Base-by-base conservation (phyloP, 2,329 filamentous ascomycete genomes). In the Pseudohalonectria lignicola region DNA sequence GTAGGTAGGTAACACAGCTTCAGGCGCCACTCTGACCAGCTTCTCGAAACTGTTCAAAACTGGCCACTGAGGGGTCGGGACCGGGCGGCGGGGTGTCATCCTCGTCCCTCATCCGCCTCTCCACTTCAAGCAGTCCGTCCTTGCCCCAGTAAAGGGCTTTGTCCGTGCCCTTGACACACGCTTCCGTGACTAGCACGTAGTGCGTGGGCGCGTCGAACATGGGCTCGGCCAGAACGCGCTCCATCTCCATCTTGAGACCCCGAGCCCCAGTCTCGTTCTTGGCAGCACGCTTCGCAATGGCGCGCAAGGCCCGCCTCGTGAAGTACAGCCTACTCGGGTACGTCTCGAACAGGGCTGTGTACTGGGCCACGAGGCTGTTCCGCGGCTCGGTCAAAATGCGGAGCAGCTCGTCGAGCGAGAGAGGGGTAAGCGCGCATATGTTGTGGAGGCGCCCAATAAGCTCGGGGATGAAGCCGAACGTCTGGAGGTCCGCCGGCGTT, bases 391-490 rank as follows among this genome's bases (percentile, higher is more conserved):
- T 95, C 29, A 98, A 70, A 44, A 98, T 92, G 37, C 88, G 79
- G 37, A 90, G 77, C 11, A 98, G 76, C 42, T 80, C 74, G 18
- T 67, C 54, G 12, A 70, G 63, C 2, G 74, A 75, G 1, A 98
- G 69, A 0, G 86, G 79, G 12, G 85, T 81, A 0, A 98, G 73
- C 0, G 92, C 85, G 43, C 86, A 87, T 35, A 87, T 82, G 41
- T 94, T 86, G 37, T 94, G 90, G 34, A 98, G 78, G 15, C 92
- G 83, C n/a, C 92, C 92, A 38, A 96, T 82, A n/a, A 95, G 69
- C 60, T 95, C 88, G 1, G 88, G 88, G 39, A 95, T 95, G 53
- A 95, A 86, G 12, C 88, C 90, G 52, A 87, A 95, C 31, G 71
- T 74, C 57, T 93, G 86, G 2, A 94, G 65, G 50, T 94, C 83